Evolutionary conservation across 75 land plant species (phyloP), one percentile per base, ranked within the genome.

Genomic region (Cunninghamia lanceolata): DNA sequence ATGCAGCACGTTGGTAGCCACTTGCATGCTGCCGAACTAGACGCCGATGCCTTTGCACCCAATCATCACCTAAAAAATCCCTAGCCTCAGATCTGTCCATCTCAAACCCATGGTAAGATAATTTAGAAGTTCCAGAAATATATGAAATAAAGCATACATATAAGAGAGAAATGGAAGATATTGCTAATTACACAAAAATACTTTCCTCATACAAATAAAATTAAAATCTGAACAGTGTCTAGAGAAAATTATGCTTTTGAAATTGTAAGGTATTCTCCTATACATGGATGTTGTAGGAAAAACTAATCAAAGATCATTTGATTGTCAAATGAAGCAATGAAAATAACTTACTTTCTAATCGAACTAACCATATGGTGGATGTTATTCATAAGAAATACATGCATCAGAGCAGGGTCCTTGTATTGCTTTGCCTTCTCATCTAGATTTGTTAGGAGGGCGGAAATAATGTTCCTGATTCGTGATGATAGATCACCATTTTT

Each of bases 1-100:
- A 88, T 34, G 89, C 45, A 54, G 89, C 77, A 25, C 89, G 88
- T 50, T 86, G 88, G 80, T 88, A 88, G 25, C 42, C 66, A 46
- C 52, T 86, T 68, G 89, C 89, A 86, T 88, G 89, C 68, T 87
- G 89, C 47, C 78, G 88, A 35, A 88, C 89, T 34, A 87, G 53
- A 9, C 83, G 88, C 7, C 89, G 89, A 79, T 87, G 89, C 52
- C 73, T 87, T 56, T 88, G 89, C 25, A 88, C 52, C 89, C 89
- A 88, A 25, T 88, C 89, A 30, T 87, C 89, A 13, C 89, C 89
- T 46, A 88, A 46, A 32, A 88, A 47, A 14, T 76, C 70, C 71
- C 59, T 79, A 11, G 84, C 89, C 47, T 88, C 89, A 25, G 88
- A 88, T 42, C 89, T 88, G 82, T 30, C 35, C 52, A 83, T 54